A percentile compares a stretch with the other conserved stretches of the same genome.
These are phyloP conservation scores for Hypoxylon sp. DNA, from an alignment of 2,329 filamentous ascomycete genomes.

Conservation along the genomic window DNA sequence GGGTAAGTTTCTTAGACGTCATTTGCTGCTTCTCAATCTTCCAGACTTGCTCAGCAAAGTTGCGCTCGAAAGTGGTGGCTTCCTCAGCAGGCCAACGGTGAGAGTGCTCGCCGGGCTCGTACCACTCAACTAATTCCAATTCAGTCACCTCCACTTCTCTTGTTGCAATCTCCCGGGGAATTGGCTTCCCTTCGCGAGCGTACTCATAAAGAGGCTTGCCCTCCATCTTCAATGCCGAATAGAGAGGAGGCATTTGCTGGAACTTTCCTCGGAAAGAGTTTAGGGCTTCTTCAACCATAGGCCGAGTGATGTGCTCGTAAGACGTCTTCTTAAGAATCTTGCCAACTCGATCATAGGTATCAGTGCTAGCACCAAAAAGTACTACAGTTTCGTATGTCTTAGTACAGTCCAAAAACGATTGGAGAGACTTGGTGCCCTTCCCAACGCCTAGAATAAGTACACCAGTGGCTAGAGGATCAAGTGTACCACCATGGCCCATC, in stretches of 20 bases:
- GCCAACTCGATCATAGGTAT: conserved; percentile 90
- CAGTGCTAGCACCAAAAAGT: conserved; percentile 91
- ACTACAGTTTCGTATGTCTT: conserved; percentile 94
- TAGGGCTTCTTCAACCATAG: conserved; percentile 83
- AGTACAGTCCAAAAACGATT: conserved; percentile 85
- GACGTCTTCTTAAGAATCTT: conserved; percentile 82
- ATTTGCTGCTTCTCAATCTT: conserved; percentile 71
- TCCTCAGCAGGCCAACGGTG: conserved; percentile 86
- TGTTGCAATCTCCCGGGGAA: conserved; percentile 87
- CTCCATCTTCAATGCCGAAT: conserved; percentile 91
- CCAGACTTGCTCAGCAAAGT: conserved; percentile 80
- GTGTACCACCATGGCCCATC: conserved; percentile 94
- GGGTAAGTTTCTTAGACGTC: conserved; percentile 63
- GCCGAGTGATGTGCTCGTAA: conserved; percentile 85
- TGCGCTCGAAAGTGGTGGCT: conserved; percentile 80
- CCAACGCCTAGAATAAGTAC: conserved; percentile 92
- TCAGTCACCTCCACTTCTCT: conserved; percentile 83
- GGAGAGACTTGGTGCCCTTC: conserved; percentile 85
- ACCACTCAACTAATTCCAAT: conserved; percentile 87
- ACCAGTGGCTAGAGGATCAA: conserved; percentile 94
- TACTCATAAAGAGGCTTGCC: conserved; percentile 98
- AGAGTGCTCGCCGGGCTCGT: conserved; percentile 83
- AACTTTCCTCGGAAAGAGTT: conserved; percentile 83
- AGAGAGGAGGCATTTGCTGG: conserved; percentile 91
- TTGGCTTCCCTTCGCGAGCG: conserved; percentile 87